Evolutionary conservation across 2,329 filamentous ascomycete species (phyloP).

Genomic region (Penicillium sp.): DNA sequence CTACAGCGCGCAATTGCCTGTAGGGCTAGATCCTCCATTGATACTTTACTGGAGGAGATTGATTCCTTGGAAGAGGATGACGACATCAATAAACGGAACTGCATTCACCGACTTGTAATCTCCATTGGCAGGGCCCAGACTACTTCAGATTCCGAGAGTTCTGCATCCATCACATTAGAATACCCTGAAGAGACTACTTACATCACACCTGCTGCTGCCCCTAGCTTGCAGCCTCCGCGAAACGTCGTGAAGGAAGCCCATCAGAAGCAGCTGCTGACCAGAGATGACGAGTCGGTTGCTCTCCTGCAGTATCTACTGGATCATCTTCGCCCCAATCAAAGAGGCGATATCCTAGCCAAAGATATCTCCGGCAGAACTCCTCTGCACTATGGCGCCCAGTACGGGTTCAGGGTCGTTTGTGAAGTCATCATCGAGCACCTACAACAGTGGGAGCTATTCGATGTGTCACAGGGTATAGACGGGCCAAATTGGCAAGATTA

Average conservation of each 20-base stretch:
- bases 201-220: constrained; percentile 72
- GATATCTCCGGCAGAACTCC: constrained; percentile 81
- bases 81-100: constrained; percentile 91
- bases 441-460: constrained; percentile 83
- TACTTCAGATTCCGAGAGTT: constrained; percentile 50
- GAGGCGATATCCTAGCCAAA: constrained; percentile 60
- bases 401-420: constrained; percentile 88
- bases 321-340: constrained; percentile 63
- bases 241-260: constrained; percentile 65
- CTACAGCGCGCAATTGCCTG: constrained; percentile 57
- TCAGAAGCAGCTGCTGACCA: constrained; percentile 55
- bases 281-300: constrained; percentile 72
- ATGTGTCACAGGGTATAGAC: constrained; percentile 81
- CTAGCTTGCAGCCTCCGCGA: constrained; percentile 58
- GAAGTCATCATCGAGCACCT: constrained; percentile 82
- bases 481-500: constrained; percentile 84
- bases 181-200: constrained; percentile 61
- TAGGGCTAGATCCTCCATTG: constrained; percentile 69
- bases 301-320: constrained; percentile 64
- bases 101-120: constrained; percentile 87
- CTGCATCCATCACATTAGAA: constrained; percentile 49
- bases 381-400: constrained; percentile 90
- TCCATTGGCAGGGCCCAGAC: constrained; percentile 75
- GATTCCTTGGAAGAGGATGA: constrained; percentile 76
- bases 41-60: constrained; percentile 65